Evolutionary conservation across 139 green algal genomes (phyloP), one percentile per base, ranked within the genome.

Genomic region (Penium margaritaceum): DNA sequence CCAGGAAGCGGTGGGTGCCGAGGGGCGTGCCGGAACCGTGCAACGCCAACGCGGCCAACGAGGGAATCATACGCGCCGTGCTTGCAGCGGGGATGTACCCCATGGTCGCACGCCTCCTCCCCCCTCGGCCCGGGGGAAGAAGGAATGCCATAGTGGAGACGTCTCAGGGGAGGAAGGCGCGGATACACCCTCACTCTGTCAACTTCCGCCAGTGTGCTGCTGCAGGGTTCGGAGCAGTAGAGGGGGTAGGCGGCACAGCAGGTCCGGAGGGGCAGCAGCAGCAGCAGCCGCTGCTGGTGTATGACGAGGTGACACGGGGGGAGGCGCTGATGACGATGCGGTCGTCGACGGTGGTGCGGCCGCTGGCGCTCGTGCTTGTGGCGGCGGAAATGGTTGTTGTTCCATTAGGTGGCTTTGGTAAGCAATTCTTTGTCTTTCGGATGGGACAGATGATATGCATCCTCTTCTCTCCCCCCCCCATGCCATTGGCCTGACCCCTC

Each of bases 301-400:
- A 70, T 68, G 66, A 80, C 27, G 73, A 80, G 36, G 38, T 80
- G 21, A 77, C 39, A 32, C n/a, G 73, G 14, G 66, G 66, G 4
- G 73, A 80, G 32, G 39, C 67, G 5, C 57, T 33, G 7, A 21
- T 70, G 36, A 64, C 64, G n/a, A 78, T 80, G 5, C 36, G 73
- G 15, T 77, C 73, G 41, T 64, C 14, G 7, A 80, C 73, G 17
- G 46, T 80, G 7, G 43, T 80, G 14, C 43, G 19, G 6, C 73
- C 73, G 19, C 73, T 78, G 4, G 24, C 63, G 19, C 19, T 80
- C 19, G 41, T 80, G 17, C 46, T 80, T 15, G 55, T 80, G 67
- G 73, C 55, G 1, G 70, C 73, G 3, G 73, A 80, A 27, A 77
- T 80, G 65, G 73, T 77, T 37, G 73, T 80, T 14, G 65, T 43